Conservation (phyloP, 164 flowering plant species). For the Piper betle region DNA sequence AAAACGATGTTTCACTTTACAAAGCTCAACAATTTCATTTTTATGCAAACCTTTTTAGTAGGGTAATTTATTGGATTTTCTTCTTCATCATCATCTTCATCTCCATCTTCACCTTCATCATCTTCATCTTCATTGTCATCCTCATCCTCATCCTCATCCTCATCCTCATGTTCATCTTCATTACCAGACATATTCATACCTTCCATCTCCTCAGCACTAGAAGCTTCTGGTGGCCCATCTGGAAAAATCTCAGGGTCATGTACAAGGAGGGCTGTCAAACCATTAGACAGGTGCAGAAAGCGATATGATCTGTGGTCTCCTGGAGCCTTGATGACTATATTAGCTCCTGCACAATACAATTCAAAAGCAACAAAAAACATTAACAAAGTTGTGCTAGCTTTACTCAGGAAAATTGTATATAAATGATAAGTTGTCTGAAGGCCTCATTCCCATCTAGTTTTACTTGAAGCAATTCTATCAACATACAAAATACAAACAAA, state of each 20-base stretch:
- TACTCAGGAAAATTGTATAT: background rate
- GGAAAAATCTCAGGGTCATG: conserved; percentile 89
- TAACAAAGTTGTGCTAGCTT: background rate
- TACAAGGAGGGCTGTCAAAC: conserved; percentile 64
- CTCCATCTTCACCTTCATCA: conserved; percentile 11
- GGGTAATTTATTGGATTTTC: conserved; percentile 15
- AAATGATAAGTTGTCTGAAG: too few relatives aligned
- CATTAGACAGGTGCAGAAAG: conserved; percentile 50
- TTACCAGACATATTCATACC: conserved; percentile 16
- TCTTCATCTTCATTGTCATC: conserved; percentile 9
- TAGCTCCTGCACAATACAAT: conserved; percentile 13
- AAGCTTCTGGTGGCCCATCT: conserved; percentile 16
- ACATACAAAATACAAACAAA: too few relatives aligned
- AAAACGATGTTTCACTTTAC: too few relatives aligned
- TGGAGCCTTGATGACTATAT: conserved; percentile 60
- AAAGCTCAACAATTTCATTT: background rate
- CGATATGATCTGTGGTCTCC: conserved; percentile 62
- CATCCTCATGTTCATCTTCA: conserved; percentile 7
- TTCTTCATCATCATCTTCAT: conserved; percentile 5
- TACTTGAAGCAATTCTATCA: too few relatives aligned
- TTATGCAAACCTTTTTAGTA: conserved; percentile 46
- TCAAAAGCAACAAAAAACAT: too few relatives aligned
- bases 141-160: conserved; percentile 7
- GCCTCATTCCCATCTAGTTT: too few relatives aligned
- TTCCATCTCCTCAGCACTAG: conserved; percentile 11